Percentiles rank a stretch among this genome's conserved stretches.
phyloP scores from a whole-genome alignment of 2,329 filamentous ascomycete genomes.

The Ascochyta lentis region DNA sequence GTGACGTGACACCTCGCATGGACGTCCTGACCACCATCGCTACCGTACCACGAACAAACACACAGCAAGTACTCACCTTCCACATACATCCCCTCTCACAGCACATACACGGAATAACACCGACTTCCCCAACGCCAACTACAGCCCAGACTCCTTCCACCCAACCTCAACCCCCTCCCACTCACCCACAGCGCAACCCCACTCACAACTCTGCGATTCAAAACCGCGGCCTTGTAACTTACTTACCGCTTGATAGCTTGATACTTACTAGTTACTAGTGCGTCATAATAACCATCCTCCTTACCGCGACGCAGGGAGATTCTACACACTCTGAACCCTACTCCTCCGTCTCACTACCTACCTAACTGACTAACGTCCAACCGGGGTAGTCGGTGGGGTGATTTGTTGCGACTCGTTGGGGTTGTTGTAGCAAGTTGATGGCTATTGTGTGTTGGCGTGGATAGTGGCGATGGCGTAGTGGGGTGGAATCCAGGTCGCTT shows the following conservation, averaged over 20 bases:
- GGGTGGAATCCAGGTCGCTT: constrained; percentile 49
- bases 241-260: constrained; percentile 52
- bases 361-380: constrained; percentile 52
- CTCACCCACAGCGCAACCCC: constrained; percentile 53
- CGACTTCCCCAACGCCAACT: too few relatives aligned
- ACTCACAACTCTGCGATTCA: too few relatives aligned
- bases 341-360: constrained; percentile 38
- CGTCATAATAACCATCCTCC: constrained; percentile 19
- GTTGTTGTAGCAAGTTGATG: constrained; percentile 55
- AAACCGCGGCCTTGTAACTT: not conserved
- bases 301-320: too few relatives aligned
- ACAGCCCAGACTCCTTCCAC: constrained; percentile 33
- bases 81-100: too few relatives aligned
- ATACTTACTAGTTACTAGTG: constrained; percentile 57
- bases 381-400: constrained; percentile 45
- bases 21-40: not conserved
- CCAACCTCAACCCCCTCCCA: constrained; percentile 51
- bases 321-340: constrained; percentile 49
- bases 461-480: constrained; percentile 51
- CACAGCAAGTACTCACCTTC: too few relatives aligned
- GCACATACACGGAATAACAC: too few relatives aligned
- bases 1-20: too few relatives aligned
- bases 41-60: too few relatives aligned
- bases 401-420: constrained; percentile 61
- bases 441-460: constrained; percentile 39